Conservation (phyloP, 805 yeast genomes). For the Teunomyces tritomae region DNA sequence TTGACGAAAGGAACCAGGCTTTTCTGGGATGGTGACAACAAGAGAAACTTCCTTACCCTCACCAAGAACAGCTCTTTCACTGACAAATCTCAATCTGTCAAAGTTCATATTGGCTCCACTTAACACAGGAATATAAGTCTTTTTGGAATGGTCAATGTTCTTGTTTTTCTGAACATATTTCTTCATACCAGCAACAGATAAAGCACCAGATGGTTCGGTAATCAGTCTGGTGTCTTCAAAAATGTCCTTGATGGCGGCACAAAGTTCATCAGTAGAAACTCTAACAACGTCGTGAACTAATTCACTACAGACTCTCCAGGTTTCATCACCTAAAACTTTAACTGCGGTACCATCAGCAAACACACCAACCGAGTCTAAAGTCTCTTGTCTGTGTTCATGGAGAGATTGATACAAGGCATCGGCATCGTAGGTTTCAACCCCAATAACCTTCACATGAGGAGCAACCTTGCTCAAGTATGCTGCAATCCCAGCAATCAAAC, state of each 20-base stretch:
- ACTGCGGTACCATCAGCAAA: slow-evolving; percentile 99
- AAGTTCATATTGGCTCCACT: slow-evolving; percentile 99
- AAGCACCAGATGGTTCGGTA: slow-evolving; percentile 96
- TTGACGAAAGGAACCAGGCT: slow-evolving; percentile 83
- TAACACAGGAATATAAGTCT: slow-evolving; percentile 78
- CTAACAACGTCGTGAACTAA: slow-evolving; percentile 85
- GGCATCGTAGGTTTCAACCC: slow-evolving; percentile 95
- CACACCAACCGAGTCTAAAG: slow-evolving; percentile 76
- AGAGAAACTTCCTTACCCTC: slow-evolving; percentile 95
- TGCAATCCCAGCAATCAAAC: slow-evolving; percentile 86
- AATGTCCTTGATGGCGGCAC: slow-evolving; percentile 94
- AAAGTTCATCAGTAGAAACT: slow-evolving; percentile 89
- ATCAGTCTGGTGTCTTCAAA: slow-evolving; percentile 94
- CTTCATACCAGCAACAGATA: slow-evolving; percentile 92
- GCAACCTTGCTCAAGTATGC: slow-evolving; percentile 91
- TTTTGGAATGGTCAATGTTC: slow-evolving; percentile 64
- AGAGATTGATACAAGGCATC: slow-evolving; percentile 83
- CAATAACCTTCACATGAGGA: slow-evolving; percentile 94
- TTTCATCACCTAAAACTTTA: slow-evolving; percentile 82
- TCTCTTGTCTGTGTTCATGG: slow-evolving; percentile 49
- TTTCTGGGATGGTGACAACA: slow-evolving; percentile 86
- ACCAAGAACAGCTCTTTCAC: slow-evolving; percentile 97
- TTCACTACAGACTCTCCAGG: slow-evolving; percentile 74
- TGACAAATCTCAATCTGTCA: slow-evolving; percentile 90
- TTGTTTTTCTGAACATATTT: slow-evolving; percentile 70